A percentile compares a stretch with the other conserved stretches of the same genome.
Evolutionary conservation across 1,284 basidiomycete genomes (phyloP).

Genomic region (Ganoderma sinense): DNA sequence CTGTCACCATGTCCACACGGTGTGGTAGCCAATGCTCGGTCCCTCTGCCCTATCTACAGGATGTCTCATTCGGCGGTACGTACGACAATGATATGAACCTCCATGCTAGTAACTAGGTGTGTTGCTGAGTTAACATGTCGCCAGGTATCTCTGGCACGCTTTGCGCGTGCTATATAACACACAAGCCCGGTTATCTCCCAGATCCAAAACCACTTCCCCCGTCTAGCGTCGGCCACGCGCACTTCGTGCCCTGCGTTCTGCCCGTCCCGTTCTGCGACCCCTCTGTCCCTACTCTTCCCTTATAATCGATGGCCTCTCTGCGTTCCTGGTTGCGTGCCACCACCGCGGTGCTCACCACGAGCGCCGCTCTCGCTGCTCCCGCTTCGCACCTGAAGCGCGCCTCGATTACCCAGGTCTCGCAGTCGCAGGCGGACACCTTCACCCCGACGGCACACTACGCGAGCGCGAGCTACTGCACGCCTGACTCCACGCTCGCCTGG

Average conservation of each 20-base stretch:
- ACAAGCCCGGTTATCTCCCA: background rate
- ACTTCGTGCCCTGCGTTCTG: slow-evolving; percentile 2
- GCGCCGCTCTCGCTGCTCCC: slow-evolving; percentile 28
- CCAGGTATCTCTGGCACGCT: background rate
- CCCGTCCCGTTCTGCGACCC: background rate
- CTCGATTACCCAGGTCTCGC: slow-evolving; percentile 49
- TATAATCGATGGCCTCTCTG: background rate
- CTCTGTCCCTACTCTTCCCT: background rate
- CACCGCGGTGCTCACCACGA: slow-evolving; percentile 40
- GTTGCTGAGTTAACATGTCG: background rate
- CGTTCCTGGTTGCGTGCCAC: slow-evolving; percentile 2
- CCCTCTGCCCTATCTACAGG: background rate
- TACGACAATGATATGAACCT: background rate
- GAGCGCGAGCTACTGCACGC: slow-evolving; percentile 59
- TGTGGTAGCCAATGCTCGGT: background rate
- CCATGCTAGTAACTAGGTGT: background rate
- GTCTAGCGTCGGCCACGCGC: background rate
- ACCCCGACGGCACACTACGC: slow-evolving; percentile 64
- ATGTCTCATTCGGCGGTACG: background rate
- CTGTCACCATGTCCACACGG: background rate
- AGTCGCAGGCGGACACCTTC: slow-evolving; percentile 53
- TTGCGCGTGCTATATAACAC: background rate
- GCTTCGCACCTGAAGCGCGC: slow-evolving; percentile 28
- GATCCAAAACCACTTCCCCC: background rate
- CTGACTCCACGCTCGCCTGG: slow-evolving; percentile 57